Percentiles rank a stretch among this genome's conserved stretches.
Evolutionary conservation across 148 eudicot species (phyloP).

Genomic region (Selenicereus undatus): DNA sequence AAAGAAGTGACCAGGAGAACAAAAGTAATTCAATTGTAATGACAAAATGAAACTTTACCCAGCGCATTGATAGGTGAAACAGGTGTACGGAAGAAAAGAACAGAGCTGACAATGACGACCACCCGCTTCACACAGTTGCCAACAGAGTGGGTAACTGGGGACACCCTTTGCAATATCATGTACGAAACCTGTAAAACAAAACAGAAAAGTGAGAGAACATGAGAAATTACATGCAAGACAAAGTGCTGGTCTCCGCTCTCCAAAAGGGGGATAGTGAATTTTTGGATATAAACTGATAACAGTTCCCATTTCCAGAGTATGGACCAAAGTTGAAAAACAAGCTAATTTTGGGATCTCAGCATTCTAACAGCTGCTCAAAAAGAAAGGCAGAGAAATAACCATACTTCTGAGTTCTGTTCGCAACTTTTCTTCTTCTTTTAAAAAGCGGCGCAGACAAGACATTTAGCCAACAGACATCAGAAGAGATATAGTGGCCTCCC

Average conservation of each 20-base stretch:
- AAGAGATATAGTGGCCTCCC: too few relatives aligned
- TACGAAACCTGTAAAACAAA: constrained; percentile 70
- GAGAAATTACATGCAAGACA: not conserved
- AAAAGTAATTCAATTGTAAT: not conserved
- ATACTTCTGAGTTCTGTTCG: too few relatives aligned
- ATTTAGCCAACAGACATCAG: too few relatives aligned
- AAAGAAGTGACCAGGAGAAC: too few relatives aligned
- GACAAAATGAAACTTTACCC: constrained; percentile 42
- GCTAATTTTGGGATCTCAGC: not conserved
- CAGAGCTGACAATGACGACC: constrained; percentile 87
- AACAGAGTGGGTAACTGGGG: constrained; percentile 90
- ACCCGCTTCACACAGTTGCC: constrained; percentile 97
- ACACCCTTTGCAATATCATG: constrained; percentile 92
- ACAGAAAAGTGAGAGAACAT: not conserved
- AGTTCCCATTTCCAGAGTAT: not conserved
- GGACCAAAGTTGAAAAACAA: not conserved
- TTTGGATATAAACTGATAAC: not conserved
- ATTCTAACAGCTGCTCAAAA: not conserved
- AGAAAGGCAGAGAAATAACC: not conserved
- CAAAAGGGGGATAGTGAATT: not conserved
- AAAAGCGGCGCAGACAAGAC: too few relatives aligned
- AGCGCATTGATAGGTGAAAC: constrained; percentile 68
- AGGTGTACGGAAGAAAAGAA: constrained; percentile 78
- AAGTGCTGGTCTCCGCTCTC: not conserved
- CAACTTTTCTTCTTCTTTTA: too few relatives aligned